Evolutionary conservation across 2,329 filamentous ascomycete genomes (phyloP), one percentile per base, ranked within the genome.

Genomic region (Pyrenophora graminea): DNA sequence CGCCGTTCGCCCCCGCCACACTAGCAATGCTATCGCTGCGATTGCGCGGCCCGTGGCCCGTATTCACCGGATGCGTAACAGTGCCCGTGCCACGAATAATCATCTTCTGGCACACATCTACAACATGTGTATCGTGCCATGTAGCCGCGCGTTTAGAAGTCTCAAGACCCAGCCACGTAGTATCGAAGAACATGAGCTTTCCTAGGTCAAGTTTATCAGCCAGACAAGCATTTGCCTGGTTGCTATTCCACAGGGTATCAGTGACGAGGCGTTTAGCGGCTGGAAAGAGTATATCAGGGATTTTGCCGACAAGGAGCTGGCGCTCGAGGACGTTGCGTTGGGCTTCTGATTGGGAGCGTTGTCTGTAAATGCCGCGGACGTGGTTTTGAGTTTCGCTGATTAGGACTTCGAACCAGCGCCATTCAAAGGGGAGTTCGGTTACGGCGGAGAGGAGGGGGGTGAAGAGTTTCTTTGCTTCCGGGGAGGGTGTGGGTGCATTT

Each of bases 151-250:
- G 75, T 12, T 73, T 72, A 52, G 86, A 83, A 45, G 86, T 81
- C 8, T 82, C 80, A 12, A 90, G 77, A 4, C 88, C 87, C 9
- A 94, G 77, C 68, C 89, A 82, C 41, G 79, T 79, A 48, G 86
- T 90, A 67, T 94, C 84, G 41, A 84, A 83, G 72, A 91, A 88
- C 74, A 89, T 89, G 41, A 96, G 78, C 53, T 81, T 81, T 8
- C 86, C 82, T 23, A 84, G 80, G 58, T 94, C 85, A 9, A 86
- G 80, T 47, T 82, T 78, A 4, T 77, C 76, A 34, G 82, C 79
- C 46, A 92, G 80, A 17, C 79, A 77, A 0, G 57, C 59, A 17
- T 58, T 52, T 15, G 45, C 50, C 33, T 43, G 73, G 0, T 74
- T 76, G 17, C 75, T 75, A 6, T 66, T 61, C 51, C 63, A 71